These are phyloP conservation scores for Yarrowia bubula DNA, from an alignment of 805 yeast genomes.

Conservation along the genomic window DNA sequence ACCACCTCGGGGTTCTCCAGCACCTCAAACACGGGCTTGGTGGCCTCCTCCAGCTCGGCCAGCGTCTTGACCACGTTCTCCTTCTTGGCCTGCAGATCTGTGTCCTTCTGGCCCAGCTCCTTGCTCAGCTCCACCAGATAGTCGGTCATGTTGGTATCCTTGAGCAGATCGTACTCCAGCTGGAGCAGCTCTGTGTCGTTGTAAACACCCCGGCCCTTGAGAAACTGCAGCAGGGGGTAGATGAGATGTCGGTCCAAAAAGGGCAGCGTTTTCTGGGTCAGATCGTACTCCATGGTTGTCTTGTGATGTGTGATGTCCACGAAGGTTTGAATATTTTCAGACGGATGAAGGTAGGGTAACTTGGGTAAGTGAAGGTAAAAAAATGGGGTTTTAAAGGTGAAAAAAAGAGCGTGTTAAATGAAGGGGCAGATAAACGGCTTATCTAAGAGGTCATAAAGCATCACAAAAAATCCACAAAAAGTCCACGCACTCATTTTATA, in stretches of 20 bases:
- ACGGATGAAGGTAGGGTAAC: too few relatives aligned
- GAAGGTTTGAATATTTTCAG: constrained; percentile 24
- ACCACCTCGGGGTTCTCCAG: constrained; percentile 52
- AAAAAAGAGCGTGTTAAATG: background rate
- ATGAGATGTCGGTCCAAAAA: constrained; percentile 62
- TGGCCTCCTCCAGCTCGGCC: constrained; percentile 44
- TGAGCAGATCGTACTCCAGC: constrained; percentile 52
- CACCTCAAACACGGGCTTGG: constrained; percentile 48
- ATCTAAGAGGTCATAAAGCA: too few relatives aligned
- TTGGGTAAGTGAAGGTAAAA: constrained; percentile 1
- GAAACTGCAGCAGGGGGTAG: constrained; percentile 52
- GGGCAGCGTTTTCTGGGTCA: constrained; percentile 53
- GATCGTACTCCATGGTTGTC: constrained; percentile 39
- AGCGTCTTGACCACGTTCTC: constrained; percentile 40
- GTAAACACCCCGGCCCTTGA: constrained; percentile 45
- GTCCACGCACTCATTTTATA: too few relatives aligned
- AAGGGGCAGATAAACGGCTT: too few relatives aligned
- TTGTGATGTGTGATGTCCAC: background rate
- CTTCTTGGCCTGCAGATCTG: constrained; percentile 42
- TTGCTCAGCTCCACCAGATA: constrained; percentile 49
- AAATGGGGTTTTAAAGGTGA: background rate
- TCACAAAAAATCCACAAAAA: too few relatives aligned
- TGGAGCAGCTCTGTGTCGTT: constrained; percentile 47
- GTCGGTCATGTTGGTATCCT: constrained; percentile 56
- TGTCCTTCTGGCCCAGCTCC: constrained; percentile 42